Evolutionary conservation across 257 asterid species (phyloP).

Genomic region (Solanum gracilifrons): DNA sequence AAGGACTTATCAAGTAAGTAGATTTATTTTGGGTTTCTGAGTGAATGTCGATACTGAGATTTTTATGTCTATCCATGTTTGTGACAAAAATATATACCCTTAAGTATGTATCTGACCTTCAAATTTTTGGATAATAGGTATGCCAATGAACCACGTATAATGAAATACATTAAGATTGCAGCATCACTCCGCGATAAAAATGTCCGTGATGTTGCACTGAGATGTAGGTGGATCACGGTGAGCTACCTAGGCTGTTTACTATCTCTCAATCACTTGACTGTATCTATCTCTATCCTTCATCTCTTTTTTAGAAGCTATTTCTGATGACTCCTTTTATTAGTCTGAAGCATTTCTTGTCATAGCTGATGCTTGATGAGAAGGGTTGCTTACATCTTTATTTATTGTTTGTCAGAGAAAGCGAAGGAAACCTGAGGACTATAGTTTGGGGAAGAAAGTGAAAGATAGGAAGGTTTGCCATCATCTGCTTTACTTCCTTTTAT

Average conservation of each 20-base stretch:
- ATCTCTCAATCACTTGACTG: neutral
- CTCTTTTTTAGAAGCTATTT: neutral
- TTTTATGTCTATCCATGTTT: neutral
- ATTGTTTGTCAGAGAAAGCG: slow-evolving; percentile 59
- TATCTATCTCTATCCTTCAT: neutral
- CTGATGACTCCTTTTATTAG: slow-evolving; percentile 1
- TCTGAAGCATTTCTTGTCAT: slow-evolving; percentile 4
- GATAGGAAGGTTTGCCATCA: slow-evolving; percentile 50
- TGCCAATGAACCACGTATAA: slow-evolving; percentile 53
- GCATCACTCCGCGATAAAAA: slow-evolving; percentile 66
- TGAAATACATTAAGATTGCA: slow-evolving; percentile 75
- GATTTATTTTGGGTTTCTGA: slow-evolving; percentile 25
- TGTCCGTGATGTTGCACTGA: slow-evolving; percentile 88
- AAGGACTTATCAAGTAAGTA: slow-evolving; percentile 84
- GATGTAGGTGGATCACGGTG: slow-evolving; percentile 91
- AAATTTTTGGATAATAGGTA: slow-evolving; percentile 20
- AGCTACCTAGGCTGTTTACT: slow-evolving; percentile 21
- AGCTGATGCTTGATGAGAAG: neutral
- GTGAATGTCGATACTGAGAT: neutral
- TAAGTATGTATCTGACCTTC: neutral
- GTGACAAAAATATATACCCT: neutral
- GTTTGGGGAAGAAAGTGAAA: slow-evolving; percentile 45
- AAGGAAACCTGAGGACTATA: slow-evolving; percentile 69
- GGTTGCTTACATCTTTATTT: slow-evolving; percentile 7
- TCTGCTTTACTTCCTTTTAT: neutral